These are phyloP conservation scores for Bidens hawaiensis DNA, from an alignment of 140 eudicot genomes.

Conservation along the genomic window DNA sequence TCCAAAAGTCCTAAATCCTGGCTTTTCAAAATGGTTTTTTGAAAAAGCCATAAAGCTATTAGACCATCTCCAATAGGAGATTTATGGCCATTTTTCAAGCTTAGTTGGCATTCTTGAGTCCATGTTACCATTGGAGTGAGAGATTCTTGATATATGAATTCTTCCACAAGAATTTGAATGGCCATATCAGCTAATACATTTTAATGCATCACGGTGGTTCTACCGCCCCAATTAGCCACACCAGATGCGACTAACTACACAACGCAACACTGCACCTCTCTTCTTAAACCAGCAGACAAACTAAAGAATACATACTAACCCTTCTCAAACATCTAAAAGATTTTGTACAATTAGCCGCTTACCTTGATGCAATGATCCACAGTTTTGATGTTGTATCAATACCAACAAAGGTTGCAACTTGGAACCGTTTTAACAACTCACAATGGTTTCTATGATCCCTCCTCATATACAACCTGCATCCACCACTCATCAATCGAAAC, in stretches of 20 bases:
- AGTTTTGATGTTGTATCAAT: background rate
- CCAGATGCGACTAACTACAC: background rate
- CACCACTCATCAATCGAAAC: constrained; percentile 12
- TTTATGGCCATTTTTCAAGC: too few relatives aligned
- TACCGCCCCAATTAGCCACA: background rate
- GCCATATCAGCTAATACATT: too few relatives aligned
- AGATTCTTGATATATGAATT: too few relatives aligned
- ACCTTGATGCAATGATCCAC: constrained; percentile 2
- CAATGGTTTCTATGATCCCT: background rate
- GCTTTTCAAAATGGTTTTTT: too few relatives aligned
- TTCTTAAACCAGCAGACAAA: background rate
- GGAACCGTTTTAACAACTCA: constrained; percentile 14
- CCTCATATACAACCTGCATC: background rate
- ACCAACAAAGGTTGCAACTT: constrained; percentile 5
- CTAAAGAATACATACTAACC: background rate
- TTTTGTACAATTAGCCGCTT: background rate
- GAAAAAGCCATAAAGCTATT: too few relatives aligned
- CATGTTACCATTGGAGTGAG: too few relatives aligned
- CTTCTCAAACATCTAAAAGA: background rate
- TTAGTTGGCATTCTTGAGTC: too few relatives aligned
- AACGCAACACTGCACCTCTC: background rate
- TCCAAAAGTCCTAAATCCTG: too few relatives aligned
- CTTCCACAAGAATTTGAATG: too few relatives aligned
- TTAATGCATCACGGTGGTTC: too few relatives aligned
- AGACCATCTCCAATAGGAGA: too few relatives aligned